Percentiles rank a stretch among this genome's conserved stretches.
Conservation (phyloP, 768 basidiomycete species). For the Phylloporus rhodoxanthus region DNA sequence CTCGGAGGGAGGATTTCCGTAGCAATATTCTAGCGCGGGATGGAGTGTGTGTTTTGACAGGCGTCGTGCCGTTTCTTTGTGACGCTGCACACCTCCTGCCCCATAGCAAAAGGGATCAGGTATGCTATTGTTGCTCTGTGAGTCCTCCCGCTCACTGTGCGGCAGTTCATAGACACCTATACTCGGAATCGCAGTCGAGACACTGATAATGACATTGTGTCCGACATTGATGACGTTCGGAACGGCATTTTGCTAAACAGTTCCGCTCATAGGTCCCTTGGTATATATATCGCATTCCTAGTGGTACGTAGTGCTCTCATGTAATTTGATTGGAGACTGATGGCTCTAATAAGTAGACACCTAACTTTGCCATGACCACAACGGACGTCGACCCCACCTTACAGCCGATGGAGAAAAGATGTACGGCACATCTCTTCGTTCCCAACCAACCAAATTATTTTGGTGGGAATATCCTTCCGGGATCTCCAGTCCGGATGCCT, state of each 20-base stretch:
- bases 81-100: slow-evolving; percentile 5
- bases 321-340: background rate
- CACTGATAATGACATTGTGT: background rate
- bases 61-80: rapidly evolving
- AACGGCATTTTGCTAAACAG: slow-evolving; percentile 3
- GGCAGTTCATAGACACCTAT: slow-evolving; percentile 1
- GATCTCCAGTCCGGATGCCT: background rate
- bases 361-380: slow-evolving; percentile 5
- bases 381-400: background rate
- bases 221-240: background rate
- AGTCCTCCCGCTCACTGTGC: background rate
- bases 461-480: background rate
- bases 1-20: background rate
- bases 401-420: background rate
- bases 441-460: background rate
- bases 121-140: background rate
- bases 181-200: slow-evolving; percentile 1
- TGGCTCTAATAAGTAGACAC: background rate
- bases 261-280: background rate
- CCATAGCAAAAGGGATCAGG: slow-evolving; percentile 2
- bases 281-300: background rate
- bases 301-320: background rate
- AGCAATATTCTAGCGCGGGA: background rate
- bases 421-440: background rate
- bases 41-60: background rate